Evolutionary conservation across 768 basidiomycete species (phyloP), one percentile per base, ranked within the genome.

Genomic region (Auriculariales sp.): DNA sequence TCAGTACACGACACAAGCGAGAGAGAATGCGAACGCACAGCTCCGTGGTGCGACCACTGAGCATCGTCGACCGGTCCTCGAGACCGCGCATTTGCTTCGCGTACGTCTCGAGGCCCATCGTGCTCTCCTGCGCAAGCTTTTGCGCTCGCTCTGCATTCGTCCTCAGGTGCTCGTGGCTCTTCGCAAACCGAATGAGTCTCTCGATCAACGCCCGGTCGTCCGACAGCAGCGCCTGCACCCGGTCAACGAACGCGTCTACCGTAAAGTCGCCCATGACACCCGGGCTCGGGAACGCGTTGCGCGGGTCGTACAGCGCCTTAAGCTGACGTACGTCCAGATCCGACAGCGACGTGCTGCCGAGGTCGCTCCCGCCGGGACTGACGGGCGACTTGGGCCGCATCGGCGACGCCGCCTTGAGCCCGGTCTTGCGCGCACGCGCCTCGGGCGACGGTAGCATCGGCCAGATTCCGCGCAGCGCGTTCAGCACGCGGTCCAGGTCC

Each of bases 121-220:
- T 80, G 33, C 83, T 85, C 47, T 92, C 91, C 62, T 83, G 81
- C 3, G 88, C 86, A 27, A 94, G 72, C 64, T 89, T 90, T 70
- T 92, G 85, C 19, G 89, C 91, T 46, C 89, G 72, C 59, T 90
- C 89, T 17, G 90, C 89, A 59, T 91, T 92, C 67, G 82, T 85
- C 73, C 91, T 94, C 53, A 94, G 72, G 55, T 93, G 59, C 55
- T 94, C 91, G 52, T 93, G 84, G 46, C 90, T 87, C 63, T 88
- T 82, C 2, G 87, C 91, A 56, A 90, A 85, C 24, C 88, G 78
- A 47, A 89, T 68, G 32, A 92, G 67, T 28, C 91, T 75, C 63
- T 90, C 85, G 53, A 92, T 88, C 52, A 97, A 65, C 17, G 83
- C 72, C 24, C 79, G 77, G 57, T 93, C 89, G 62, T 95, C 94